phyloP scores from a whole-genome alignment of 257 asterid species.

The Anisodus tanguticus region DNA sequence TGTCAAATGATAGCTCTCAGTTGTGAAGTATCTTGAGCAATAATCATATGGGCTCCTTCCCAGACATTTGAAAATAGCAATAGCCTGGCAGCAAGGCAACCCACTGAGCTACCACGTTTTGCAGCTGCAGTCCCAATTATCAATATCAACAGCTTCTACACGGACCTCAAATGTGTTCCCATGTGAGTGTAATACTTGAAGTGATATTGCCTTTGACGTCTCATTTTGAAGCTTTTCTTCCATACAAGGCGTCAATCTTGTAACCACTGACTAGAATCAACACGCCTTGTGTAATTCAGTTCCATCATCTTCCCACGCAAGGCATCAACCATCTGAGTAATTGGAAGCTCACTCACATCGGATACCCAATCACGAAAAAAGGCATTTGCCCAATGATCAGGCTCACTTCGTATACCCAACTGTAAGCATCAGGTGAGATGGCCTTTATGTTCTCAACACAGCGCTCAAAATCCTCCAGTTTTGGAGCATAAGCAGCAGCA shows the following conservation, averaged over 20 bases:
- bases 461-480: slow-evolving; percentile 65
- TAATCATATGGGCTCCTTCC: slow-evolving; percentile 70
- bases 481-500: slow-evolving; percentile 88
- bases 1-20: slow-evolving; percentile 65
- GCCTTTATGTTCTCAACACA: slow-evolving; percentile 86
- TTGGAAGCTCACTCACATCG: slow-evolving; percentile 92
- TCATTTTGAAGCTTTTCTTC: slow-evolving; percentile 87
- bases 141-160: slow-evolving; percentile 68
- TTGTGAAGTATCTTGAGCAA: slow-evolving; percentile 75
- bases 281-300: slow-evolving; percentile 69
- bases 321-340: slow-evolving; percentile 96
- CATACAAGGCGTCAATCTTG: slow-evolving; percentile 75
- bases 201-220: slow-evolving; percentile 59
- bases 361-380: slow-evolving; percentile 90
- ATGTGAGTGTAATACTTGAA: slow-evolving; percentile 51
- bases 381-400: slow-evolving; percentile 92
- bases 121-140: slow-evolving; percentile 87
- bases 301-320: slow-evolving; percentile 95
- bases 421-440: slow-evolving; percentile 89
- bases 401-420: slow-evolving; percentile 87
- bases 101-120: slow-evolving; percentile 90
- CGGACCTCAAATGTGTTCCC: slow-evolving; percentile 76
- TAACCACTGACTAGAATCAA: slow-evolving; percentile 81
- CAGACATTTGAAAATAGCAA: slow-evolving; percentile 65
- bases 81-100: slow-evolving; percentile 90